Base-by-base conservation (phyloP, 805 yeast genomes). In the Nakazawaea wickerhamii region DNA sequence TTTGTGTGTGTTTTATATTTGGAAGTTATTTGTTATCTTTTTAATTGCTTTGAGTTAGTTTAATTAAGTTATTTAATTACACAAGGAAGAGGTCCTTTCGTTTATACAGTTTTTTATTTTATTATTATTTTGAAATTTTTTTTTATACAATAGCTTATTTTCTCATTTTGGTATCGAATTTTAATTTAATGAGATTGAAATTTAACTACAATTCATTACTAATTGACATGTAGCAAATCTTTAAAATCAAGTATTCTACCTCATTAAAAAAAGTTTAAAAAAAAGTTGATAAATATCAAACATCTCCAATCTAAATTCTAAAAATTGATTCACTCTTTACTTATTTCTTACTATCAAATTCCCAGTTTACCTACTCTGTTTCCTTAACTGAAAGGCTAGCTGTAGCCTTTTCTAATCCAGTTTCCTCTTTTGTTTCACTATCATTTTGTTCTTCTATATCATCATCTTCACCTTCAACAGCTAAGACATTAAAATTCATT, bases 401-500 rank as follows among this genome's bases (percentile, higher is more conserved):
- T 22, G 76, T 57, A 35, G 67, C 67, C 32, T 65, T 58, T 42
- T 60, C 63, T 45, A 59, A 57, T 21, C 48, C 58, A 36, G 63
- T 50, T n/a, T 48, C 54, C 14, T 30, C 35, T n/a, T 41, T 46
- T 18, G 43, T 40, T 18, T 28, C 44, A 15, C 40, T 41, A 19
- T 37, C 46, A 20, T 43, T 46, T 26, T 44, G 53, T 35, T 48
- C 62, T 36, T 56, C 61, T 17, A 64, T 68, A 5, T 68, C 73
- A 1, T 70, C 77, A 2, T 71, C 77, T 4, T 76, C 81, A 41
- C 69, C 79, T 25, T 76, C 79, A 41, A 55, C 58, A 40, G 73
- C 65, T 55, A 78, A 61, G 19, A 77, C 78, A 38, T 70, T 63
- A 53, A 67, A 78, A 3, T 71, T 60, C 28, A 80, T 72, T 52